Evolutionary conservation across 441 rosid species (phyloP), one percentile per base, ranked within the genome.

Genomic region (Populus hybrid): DNA sequence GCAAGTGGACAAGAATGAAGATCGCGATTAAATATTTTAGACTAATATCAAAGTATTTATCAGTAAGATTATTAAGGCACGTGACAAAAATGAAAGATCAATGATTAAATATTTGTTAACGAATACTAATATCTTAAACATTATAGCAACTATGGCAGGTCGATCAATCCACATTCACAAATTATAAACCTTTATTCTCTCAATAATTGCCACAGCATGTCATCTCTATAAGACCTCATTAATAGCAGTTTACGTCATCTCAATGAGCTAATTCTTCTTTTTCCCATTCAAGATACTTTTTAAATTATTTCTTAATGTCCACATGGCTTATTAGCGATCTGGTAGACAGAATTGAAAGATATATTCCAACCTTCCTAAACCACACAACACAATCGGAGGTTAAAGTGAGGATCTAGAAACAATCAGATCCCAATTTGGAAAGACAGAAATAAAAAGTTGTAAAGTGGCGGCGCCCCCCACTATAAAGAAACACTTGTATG

Each of bases 381-480:
- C 70, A 68, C 18, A 5, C 4, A 9, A 69, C 32, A 77, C 23
- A 65, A 66, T 36, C 26, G n/a, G 16, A 69, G 7, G 14, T 11
- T 32, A 10, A 30, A 16, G 14, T 24, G 21, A 2, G n/a, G 23
- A 75, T 67, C 59, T 38, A 59, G 28, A 67, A 16, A 69, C 19
- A 67, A 69, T 1, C 35, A 50, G 66, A n/a, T 66, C 18, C 66
- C 24, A 11, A n/a, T 68, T 50, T 38, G 10, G 19, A 10, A 50
- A 40, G 18, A 75, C 26, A 40, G 34, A n/a, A n/a, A 67, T 0
- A 23, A 66, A 7, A 11, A 38, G 16, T 50, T 40, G 9, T 30
- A 63, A 77, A 70, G 63, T 61, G 75, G 46, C 18, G 65, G 76
- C n/a, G n/a, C n/a, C n/a, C n/a, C n/a, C n/a, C n/a, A 26, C 10